phyloP scores from a whole-genome alignment of 768 basidiomycete species.

The Cubamyces sp. region DNA sequence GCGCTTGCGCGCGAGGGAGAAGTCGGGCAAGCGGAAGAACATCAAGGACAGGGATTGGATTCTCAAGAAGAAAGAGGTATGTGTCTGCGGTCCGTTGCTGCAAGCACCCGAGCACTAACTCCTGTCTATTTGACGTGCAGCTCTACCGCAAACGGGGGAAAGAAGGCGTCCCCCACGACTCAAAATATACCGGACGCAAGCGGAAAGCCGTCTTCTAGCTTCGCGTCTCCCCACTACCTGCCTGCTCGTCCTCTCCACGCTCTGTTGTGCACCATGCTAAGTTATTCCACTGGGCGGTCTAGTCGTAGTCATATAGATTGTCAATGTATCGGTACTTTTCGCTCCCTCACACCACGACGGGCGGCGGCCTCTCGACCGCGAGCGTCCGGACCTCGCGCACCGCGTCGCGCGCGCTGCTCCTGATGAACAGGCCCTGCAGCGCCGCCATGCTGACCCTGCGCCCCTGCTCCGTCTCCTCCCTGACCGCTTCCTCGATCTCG shows the following conservation, averaged over 20 bases:
- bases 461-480: slow-evolving; percentile 53
- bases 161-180: slow-evolving; percentile 81
- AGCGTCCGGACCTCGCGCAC: slow-evolving; percentile 52
- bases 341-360: not conserved
- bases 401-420: slow-evolving; percentile 61
- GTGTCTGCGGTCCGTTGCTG: slow-evolving; percentile 24
- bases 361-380: slow-evolving; percentile 13
- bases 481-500: slow-evolving; percentile 57
- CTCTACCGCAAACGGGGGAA: slow-evolving; percentile 86
- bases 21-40: slow-evolving; percentile 68
- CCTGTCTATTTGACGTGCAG: slow-evolving; percentile 40
- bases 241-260: not conserved
- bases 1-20: slow-evolving; percentile 57
- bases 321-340: slow-evolving; percentile 24
- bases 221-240: not conserved
- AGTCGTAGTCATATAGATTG: slow-evolving; percentile 8
- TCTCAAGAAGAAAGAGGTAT: slow-evolving; percentile 92
- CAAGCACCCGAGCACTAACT: not conserved
- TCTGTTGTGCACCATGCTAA: slow-evolving; percentile 2
- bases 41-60: slow-evolving; percentile 91
- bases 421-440: slow-evolving; percentile 93
- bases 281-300: slow-evolving; percentile 7
- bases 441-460: slow-evolving; percentile 91
- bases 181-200: slow-evolving; percentile 92
- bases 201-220: slow-evolving; percentile 73